Evolutionary conservation across 2,329 filamentous ascomycete genomes (phyloP).

Genomic region (Paramyrothecium sp.): DNA sequence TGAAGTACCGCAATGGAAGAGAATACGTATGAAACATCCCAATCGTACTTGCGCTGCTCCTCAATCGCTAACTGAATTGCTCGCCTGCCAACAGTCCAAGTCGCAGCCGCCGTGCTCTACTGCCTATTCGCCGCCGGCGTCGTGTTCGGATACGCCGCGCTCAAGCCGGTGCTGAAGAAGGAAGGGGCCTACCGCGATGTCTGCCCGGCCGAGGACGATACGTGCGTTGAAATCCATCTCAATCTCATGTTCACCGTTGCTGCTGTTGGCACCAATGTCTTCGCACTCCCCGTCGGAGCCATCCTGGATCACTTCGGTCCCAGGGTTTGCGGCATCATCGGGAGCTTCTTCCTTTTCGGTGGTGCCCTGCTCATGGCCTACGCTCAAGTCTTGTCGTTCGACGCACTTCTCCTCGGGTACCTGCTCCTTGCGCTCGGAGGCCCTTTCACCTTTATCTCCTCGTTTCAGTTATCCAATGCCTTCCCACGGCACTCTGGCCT

Average conservation of each 20-base stretch:
- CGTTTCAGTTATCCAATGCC: constrained; percentile 81
- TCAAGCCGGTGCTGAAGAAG: constrained; percentile 76
- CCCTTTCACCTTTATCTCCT: constrained; percentile 78
- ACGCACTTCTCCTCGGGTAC: constrained; percentile 74
- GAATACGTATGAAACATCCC: constrained; percentile 40
- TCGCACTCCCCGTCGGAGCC: constrained; percentile 79
- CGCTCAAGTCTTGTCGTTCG: constrained; percentile 59
- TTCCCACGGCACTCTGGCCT: constrained; percentile 75
- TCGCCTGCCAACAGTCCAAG: constrained; percentile 20
- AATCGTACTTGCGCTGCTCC: background rate
- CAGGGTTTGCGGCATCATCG: constrained; percentile 67
- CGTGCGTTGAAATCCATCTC: constrained; percentile 57
- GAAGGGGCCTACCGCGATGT: constrained; percentile 69
- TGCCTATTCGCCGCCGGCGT: constrained; percentile 77
- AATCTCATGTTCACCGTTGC: constrained; percentile 94
- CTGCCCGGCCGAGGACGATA: constrained; percentile 44
- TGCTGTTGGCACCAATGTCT: constrained; percentile 84
- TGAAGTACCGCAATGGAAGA: constrained; percentile 53
- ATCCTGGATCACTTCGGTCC: constrained; percentile 83
- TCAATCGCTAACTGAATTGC: background rate
- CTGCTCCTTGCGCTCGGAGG: constrained; percentile 75
- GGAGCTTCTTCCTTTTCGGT: constrained; percentile 64
- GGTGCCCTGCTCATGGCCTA: constrained; percentile 73
- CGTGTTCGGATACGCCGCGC: constrained; percentile 80
- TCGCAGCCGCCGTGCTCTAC: constrained; percentile 23